Percentiles rank a stretch among this genome's conserved stretches.
phyloP scores from a whole-genome alignment of 2,329 filamentous ascomycete genomes.

The Aciculosporium take region DNA sequence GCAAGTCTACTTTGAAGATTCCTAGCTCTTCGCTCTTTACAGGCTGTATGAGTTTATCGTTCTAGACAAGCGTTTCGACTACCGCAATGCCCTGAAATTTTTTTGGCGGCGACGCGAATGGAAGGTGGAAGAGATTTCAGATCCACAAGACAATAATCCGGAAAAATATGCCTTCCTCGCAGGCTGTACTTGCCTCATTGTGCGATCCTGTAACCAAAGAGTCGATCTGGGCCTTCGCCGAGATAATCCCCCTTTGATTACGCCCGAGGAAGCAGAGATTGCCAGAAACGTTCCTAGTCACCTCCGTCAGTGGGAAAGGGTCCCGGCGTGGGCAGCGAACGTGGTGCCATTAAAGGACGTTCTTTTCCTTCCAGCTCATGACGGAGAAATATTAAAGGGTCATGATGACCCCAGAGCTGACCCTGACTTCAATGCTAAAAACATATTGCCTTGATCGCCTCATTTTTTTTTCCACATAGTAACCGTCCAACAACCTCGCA shows the following conservation, averaged over 20 bases:
- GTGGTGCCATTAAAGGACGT: background rate
- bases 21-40: background rate
- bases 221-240: background rate
- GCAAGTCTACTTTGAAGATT: background rate
- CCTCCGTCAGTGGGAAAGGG: background rate
- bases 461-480: background rate
- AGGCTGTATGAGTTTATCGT: background rate
- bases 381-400: background rate
- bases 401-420: background rate
- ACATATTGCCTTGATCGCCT: background rate
- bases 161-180: background rate
- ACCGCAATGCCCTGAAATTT: background rate
- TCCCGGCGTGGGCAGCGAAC: background rate
- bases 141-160: background rate
- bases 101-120: background rate
- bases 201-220: background rate
- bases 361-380: background rate
- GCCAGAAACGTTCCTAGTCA: background rate
- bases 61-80: background rate
- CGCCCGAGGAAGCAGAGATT: background rate
- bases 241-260: background rate
- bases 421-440: background rate
- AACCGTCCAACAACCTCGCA: too few relatives aligned
- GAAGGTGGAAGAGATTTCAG: background rate
- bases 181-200: background rate